Base-by-base conservation (phyloP, 352 stramenopile species). In the Pythium vanterpoolii region DNA sequence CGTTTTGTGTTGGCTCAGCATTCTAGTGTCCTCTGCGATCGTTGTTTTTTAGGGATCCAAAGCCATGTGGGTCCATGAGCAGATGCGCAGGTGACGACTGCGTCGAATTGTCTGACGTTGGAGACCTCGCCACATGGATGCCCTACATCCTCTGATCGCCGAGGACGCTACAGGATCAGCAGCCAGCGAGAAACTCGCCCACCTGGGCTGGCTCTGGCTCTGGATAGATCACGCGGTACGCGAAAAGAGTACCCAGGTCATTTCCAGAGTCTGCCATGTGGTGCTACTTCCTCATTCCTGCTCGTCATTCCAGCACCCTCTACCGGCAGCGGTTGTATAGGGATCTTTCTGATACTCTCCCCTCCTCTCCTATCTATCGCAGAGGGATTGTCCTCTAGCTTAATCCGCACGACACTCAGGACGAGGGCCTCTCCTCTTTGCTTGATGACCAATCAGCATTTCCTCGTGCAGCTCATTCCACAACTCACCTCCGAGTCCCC, bases 401-500 rank as follows among this genome's bases (percentile, higher is more conserved):
- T 44, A 23, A 24, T 9, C 33, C 33, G 16, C 33, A 9, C 16
- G 33, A 38, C 33, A 14, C 33, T 38, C 33, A 6, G 10, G 10
- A 38, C 33, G 33, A 18, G 33, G 11, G 33, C 33, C 11, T 4
- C 2, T 38, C 10, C 33, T 14, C 33, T 13, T n/a, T n/a, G n/a
- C n/a, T n/a, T n/a, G n/a, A n/a, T n/a, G n/a, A 38, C 33, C 0
- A 38, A 38, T 14, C 5, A 38, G 33, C 33, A 23, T n/a, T 1
- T 44, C 18, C 11, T 7, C 11, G 38, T 44, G 38, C 11, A 7
- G 38, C 40, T 16, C 40, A 46, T 46, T 54, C 10, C 3, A 11
- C 30, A 43, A 56, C 34, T 56, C 49, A 36, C 49, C 16, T 36
- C n/a, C 31, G 48, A 56, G 48, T 56, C 44, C 48, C 7, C 31